Base-by-base conservation (phyloP, 2,329 filamentous ascomycete genomes). In the Huntiella bhutanensis region DNA sequence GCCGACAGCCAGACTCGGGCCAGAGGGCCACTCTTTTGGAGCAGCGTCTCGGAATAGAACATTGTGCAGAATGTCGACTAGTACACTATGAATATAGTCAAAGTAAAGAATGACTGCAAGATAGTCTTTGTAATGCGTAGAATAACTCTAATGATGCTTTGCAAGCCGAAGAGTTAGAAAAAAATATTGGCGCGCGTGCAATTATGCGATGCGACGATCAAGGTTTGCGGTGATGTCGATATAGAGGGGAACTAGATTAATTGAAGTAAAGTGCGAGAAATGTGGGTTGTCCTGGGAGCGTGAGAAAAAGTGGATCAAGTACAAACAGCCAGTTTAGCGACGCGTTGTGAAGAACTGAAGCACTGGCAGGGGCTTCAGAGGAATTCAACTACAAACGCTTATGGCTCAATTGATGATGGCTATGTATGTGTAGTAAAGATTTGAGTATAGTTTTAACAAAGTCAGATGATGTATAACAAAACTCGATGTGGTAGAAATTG, bases 1-100 rank as follows among this genome's bases (percentile, higher is more conserved):
- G 91, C 86, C 32, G 91, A 94, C 51, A 96, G 75, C 91, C 91
- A 98, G 66, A 96, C 87, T 59, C 86, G 84, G 65, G 91, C 91
- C 70, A 98, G 67, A 58, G 91, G 88, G 69, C 91, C 91, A 56
- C 85, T 94, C 78, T 94, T 94, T 62, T 87, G 86, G 56, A 98
- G 75, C 50, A 98, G 75, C 47, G 85, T 86, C 69, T 94, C 86
- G 46, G 91, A 94, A 64, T 95, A 96, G 66, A 98, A 98, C 91
- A 98, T 98, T 60, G 59, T 66, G 64, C 48, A 53, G 5, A 3
- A 41, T 28, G 22, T 28, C 22, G 22, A 28, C 8, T 28, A 28
- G 22, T 28, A 28, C 54, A 51, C 51, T 55, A 28, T 32, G 11
- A 5, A 40, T 40, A 4, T 10, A 22, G 34, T 12, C 7, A 34